Conservation (phyloP, 1,139 yeast genomes). For the Nakaseomyces nivariensis region DNA sequence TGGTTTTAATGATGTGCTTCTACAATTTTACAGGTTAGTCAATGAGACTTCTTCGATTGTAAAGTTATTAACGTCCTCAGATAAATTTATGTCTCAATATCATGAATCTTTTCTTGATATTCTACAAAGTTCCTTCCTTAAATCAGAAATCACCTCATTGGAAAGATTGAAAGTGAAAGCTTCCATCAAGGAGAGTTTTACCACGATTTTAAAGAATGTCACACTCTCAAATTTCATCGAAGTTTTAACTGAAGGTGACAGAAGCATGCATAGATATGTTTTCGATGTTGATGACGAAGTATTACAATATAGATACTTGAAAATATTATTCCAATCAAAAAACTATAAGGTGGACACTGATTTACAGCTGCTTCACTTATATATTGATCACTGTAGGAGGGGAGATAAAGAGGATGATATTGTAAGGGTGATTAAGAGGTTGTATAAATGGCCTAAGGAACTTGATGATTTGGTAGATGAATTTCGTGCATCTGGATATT, state of each 20-base stretch:
- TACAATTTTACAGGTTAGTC: constrained; percentile 41
- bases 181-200: constrained; percentile 10
- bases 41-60: neutral
- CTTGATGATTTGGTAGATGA: neutral
- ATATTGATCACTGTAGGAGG: neutral
- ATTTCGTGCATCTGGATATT: neutral
- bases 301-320: constrained; percentile 14
- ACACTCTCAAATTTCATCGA: constrained; percentile 9
- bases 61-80: neutral
- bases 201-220: constrained; percentile 3
- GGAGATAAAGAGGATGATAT: constrained; percentile 2
- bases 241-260: constrained; percentile 13
- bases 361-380: neutral
- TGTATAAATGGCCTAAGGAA: constrained; percentile 13
- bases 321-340: constrained; percentile 9
- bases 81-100: neutral
- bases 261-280: constrained; percentile 14
- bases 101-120: neutral
- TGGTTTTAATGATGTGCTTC: constrained; percentile 47
- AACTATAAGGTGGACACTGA: neutral
- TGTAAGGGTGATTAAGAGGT: constrained; percentile 10
- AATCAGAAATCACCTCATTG: neutral
- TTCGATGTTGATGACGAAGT: constrained; percentile 5
- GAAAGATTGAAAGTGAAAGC: constrained; percentile 3
- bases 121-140: neutral